Base-by-base conservation (phyloP, 1,284 basidiomycete species). In the Cystobasidium slooffiae region DNA sequence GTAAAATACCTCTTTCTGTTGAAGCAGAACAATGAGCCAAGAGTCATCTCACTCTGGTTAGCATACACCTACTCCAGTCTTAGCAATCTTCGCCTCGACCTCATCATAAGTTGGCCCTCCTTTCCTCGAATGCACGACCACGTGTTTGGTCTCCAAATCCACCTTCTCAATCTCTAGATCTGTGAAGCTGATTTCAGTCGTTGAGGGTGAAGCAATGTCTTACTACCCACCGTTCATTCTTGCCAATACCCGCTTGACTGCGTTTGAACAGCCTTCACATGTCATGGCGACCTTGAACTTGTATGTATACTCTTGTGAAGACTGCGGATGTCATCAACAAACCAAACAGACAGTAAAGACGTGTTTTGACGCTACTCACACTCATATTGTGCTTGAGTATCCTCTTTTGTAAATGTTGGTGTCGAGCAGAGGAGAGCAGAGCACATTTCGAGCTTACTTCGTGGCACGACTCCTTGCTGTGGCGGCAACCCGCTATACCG, bases 201-300 rank as follows among this genome's bases (percentile, higher is more conserved):
- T n/a, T 6, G 22, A 16, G 47, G n/a, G 8, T 6, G 7, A 16
- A 20, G 16, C 8, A 6, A 3, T 20, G 6, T n/a, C 47, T 39
- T 10, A 5, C 10, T 7, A 18, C 31, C 24, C 22, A 80, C 79
- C 79, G 37, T 78, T 76, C 6, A 73, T 75, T 75, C 78, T 79
- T 59, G 74, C 69, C 59, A 80, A 73, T 7, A 79, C 79, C n/a
- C 79, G 74, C 8, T 77, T 72, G 59, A 80, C 63, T 0, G 79
- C 79, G 2, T 77, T 76, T 4, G 79, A 80, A 73, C 79, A 80
- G 39, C 78, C 79, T 6, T 52, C 49, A 72, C 79, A 80, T 18
- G 78, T 79, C 79, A 80, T 80, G 64, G 65, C 78, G 56, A 79
- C 79, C 31, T 78, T 68, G 75, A 79, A 79, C 62, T 74, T 72